These are phyloP conservation scores for Cutaneotrichosporon cavernicola DNA, from an alignment of 1,284 basidiomycete genomes.

Conservation along the genomic window DNA sequence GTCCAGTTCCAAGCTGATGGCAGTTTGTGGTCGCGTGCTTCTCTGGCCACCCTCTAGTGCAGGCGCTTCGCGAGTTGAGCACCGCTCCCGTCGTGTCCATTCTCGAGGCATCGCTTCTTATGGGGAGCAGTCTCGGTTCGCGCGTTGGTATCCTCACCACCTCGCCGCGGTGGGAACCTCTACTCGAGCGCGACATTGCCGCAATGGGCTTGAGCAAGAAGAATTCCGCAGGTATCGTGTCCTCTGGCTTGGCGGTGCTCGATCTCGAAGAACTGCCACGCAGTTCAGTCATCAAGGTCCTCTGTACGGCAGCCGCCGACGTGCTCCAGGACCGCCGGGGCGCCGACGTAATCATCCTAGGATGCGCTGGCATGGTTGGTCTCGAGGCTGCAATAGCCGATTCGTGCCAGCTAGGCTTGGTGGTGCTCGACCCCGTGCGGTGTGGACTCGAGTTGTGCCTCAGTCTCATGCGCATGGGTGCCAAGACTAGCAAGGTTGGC, in stretches of 20 bases:
- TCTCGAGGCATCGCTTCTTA: slow-evolving; percentile 57
- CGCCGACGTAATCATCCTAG: slow-evolving; percentile 55
- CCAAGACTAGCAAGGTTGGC: slow-evolving; percentile 36
- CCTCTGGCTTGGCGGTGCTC: slow-evolving; percentile 55
- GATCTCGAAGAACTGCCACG: slow-evolving; percentile 54
- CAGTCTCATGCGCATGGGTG: slow-evolving; percentile 31
- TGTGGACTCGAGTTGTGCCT: slow-evolving; percentile 45
- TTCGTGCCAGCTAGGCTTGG: slow-evolving; percentile 39
- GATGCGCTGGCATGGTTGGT: slow-evolving; percentile 59
- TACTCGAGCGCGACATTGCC: slow-evolving; percentile 52
- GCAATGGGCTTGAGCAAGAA: slow-evolving; percentile 38
- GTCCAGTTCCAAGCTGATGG: slow-evolving; percentile 18
- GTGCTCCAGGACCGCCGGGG: slow-evolving; percentile 44
- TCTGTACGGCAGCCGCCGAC: slow-evolving; percentile 42
- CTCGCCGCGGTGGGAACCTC: slow-evolving; percentile 55
- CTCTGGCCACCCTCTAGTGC: slow-evolving; percentile 57
- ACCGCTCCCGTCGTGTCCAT: slow-evolving; percentile 55
- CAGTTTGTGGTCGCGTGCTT: slow-evolving; percentile 59
- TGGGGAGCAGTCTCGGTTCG: slow-evolving; percentile 38
- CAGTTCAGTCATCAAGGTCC: slow-evolving; percentile 50
- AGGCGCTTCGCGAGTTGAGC: slow-evolving; percentile 53
- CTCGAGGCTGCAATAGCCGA: slow-evolving; percentile 53
- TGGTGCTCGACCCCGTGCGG: slow-evolving; percentile 56
- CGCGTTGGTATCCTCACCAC: slow-evolving; percentile 59
- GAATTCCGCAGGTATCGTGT: slow-evolving; percentile 55